Evolutionary conservation across 768 basidiomycete genomes (phyloP).

Genomic region (Mrakia hoshinonis): DNA sequence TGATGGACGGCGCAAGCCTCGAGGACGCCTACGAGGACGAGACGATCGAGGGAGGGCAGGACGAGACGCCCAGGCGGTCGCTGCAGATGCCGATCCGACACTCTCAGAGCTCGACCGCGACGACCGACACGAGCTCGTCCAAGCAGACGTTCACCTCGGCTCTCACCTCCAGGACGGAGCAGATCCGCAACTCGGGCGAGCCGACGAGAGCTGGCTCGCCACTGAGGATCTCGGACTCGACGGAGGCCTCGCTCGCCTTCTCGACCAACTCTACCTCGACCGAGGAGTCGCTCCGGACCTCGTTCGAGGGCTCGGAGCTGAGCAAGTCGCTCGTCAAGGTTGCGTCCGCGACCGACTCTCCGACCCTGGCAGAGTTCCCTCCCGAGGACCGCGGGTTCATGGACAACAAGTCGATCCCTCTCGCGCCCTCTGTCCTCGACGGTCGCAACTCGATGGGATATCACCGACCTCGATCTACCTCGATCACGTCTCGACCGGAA

Average conservation of each 20-base stretch:
- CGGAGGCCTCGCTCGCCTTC: slow-evolving; percentile 8
- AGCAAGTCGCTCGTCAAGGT: slow-evolving; percentile 1
- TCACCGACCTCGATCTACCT: neutral
- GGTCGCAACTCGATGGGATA: neutral
- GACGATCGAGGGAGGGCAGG: neutral
- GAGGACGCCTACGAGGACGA: slow-evolving; percentile 28
- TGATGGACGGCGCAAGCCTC: slow-evolving; percentile 29
- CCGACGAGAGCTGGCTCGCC: neutral
- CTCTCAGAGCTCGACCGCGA: neutral
- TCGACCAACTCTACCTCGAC: slow-evolving; percentile 18
- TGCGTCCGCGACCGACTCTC: too few species aligned
- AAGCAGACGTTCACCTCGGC: neutral
- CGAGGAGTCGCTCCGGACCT: slow-evolving; percentile 15
- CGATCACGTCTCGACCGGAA: neutral
- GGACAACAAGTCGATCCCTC: slow-evolving; percentile 4
- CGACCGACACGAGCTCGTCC: neutral
- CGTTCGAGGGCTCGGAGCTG: neutral
- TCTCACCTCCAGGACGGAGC: slow-evolving; percentile 4
- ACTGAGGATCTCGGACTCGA: neutral
- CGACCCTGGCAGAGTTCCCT: neutral
- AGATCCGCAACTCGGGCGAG: neutral
- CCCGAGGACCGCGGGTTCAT: neutral
- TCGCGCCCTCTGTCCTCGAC: neutral
- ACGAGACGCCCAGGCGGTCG: neutral
- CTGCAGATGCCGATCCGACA: neutral